These are phyloP conservation scores for Sclerotinia glacialis DNA, from an alignment of 2,329 filamentous ascomycete species.

Conservation along the genomic window DNA sequence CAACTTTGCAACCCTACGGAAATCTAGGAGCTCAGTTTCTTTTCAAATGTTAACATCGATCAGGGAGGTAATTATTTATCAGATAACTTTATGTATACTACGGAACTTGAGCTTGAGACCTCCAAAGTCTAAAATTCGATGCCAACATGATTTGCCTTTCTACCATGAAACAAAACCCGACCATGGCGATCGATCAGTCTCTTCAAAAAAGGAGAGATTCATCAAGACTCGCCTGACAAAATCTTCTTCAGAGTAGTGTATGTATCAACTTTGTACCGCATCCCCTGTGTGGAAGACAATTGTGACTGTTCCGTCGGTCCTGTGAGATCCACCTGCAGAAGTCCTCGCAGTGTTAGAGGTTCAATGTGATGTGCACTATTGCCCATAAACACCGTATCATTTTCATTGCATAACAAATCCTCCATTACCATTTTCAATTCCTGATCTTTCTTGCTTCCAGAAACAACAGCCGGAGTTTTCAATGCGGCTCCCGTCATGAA, in stretches of 20 bases:
- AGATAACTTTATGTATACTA: neutral
- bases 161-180: neutral
- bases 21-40: neutral
- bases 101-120: neutral
- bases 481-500: neutral
- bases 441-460: neutral
- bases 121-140: neutral
- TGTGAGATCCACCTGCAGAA: neutral
- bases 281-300: neutral
- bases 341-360: neutral
- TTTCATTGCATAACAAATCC: neutral
- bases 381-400: neutral
- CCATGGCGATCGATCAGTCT: neutral
- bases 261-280: neutral
- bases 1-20: neutral
- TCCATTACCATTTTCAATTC: neutral
- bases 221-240: neutral
- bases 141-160: neutral
- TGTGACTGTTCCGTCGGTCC: accelerated
- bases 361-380: neutral
- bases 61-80: neutral
- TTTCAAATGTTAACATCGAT: neutral
- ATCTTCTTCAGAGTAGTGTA: neutral
- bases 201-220: no score
- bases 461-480: neutral